Evolutionary conservation across 78 protist genomes (phyloP).

Genomic region (Blattamonas nauphoetae): DNA sequence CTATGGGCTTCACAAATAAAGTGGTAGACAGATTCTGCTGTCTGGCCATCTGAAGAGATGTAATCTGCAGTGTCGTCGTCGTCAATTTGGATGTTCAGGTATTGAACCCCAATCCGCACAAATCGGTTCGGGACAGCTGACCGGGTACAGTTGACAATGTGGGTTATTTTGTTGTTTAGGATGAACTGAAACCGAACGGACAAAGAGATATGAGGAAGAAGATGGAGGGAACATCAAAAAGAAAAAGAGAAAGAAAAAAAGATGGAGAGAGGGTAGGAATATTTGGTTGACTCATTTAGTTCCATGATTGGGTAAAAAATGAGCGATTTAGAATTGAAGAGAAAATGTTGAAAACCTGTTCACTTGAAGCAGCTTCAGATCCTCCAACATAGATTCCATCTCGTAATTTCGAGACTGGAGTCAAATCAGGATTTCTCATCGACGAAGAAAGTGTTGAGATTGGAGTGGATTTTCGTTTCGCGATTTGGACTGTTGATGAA

Average conservation of each 20-base stretch:
- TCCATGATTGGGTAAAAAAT: too few relatives aligned
- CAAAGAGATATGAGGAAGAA: too few relatives aligned
- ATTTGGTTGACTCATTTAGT: too few relatives aligned
- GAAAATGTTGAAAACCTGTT: neutral
- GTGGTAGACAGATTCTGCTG: neutral
- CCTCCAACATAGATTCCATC: neutral
- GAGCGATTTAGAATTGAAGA: too few relatives aligned
- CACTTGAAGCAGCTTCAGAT: neutral
- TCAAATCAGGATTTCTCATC: too few relatives aligned
- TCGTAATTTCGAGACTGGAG: neutral
- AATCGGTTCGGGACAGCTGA: neutral
- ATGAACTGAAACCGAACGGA: too few relatives aligned
- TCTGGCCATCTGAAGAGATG: neutral
- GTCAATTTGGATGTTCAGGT: neutral
- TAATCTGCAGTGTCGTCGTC: neutral
- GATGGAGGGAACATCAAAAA: too few relatives aligned
- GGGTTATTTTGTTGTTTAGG: neutral
- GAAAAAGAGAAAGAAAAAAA: too few relatives aligned
- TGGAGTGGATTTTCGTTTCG: too few relatives aligned
- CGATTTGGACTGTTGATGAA: too few relatives aligned
- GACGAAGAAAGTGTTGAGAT: too few relatives aligned
- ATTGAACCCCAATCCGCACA: neutral
- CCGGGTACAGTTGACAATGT: neutral
- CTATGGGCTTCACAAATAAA: neutral
- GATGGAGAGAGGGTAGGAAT: too few relatives aligned